A percentile compares a stretch with the other conserved stretches of the same genome.
These are phyloP conservation scores for Turritis glabra DNA, from an alignment of 345 rosid genomes.

Conservation along the genomic window DNA sequence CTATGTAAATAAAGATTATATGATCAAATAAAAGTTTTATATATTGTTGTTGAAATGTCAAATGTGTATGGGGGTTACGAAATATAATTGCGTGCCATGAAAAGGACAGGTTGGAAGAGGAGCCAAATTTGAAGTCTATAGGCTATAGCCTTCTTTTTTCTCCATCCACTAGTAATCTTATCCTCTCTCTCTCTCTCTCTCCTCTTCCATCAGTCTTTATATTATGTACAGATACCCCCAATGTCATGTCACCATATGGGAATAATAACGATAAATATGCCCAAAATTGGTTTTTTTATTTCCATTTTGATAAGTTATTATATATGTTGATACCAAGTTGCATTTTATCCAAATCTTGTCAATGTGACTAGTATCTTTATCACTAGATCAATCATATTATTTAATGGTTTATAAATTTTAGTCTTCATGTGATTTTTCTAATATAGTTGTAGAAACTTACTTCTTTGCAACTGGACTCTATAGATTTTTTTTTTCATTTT, in stretches of 20 bases:
- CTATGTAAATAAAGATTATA: no score
- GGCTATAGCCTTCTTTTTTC: background rate
- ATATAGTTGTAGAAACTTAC: background rate
- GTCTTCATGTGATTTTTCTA: background rate
- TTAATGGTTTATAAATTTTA: background rate
- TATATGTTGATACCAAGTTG: conserved; percentile 11
- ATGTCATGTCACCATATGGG: conserved; percentile 15
- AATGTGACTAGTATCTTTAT: conserved; percentile 27
- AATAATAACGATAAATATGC: background rate
- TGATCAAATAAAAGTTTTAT: background rate
- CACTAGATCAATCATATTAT: background rate
- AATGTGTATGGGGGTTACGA: background rate
- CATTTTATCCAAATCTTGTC: conserved; percentile 35
- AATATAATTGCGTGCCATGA: conserved; percentile 1
- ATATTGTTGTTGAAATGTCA: background rate
- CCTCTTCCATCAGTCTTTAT: background rate
- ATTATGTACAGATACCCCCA: background rate
- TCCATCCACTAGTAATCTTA: conserved; percentile 26
- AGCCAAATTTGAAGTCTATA: conserved; percentile 33
- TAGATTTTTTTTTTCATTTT: background rate
- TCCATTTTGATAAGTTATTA: background rate
- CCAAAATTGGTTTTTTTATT: background rate
- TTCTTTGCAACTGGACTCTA: background rate
- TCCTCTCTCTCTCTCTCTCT: conserved; percentile 8
- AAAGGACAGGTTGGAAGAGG: conserved; percentile 37